These are phyloP conservation scores for Starmerella powellii DNA, from an alignment of 805 yeast species.

Conservation along the genomic window DNA sequence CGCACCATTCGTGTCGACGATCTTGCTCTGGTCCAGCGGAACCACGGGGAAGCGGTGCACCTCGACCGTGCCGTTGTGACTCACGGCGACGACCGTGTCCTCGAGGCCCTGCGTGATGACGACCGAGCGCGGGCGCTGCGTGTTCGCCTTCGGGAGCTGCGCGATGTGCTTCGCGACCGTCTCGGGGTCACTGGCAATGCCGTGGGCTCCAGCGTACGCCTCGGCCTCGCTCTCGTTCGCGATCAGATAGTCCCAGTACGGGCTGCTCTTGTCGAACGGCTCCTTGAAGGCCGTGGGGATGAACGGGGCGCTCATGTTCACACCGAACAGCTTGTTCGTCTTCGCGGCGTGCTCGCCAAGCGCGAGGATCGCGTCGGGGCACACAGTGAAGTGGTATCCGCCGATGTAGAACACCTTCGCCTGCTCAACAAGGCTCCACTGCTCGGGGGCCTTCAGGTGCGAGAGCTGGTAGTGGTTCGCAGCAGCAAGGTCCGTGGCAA, in stretches of 20 bases:
- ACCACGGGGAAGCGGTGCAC: slow-evolving; percentile 56
- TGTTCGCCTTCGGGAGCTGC: slow-evolving; percentile 60
- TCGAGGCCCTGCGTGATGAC: slow-evolving; percentile 92
- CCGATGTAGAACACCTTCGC: slow-evolving; percentile 86
- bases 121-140: slow-evolving; percentile 63
- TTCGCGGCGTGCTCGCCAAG: slow-evolving; percentile 89
- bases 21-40: slow-evolving; percentile 50
- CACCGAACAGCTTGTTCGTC: slow-evolving; percentile 58
- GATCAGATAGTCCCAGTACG: slow-evolving; percentile 81
- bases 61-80: slow-evolving; percentile 34
- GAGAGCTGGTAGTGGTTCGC: slow-evolving; percentile 91
- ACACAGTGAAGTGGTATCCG: slow-evolving; percentile 98
- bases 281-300: slow-evolving; percentile 92
- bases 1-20: slow-evolving; percentile 95
- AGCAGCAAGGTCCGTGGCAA: slow-evolving; percentile 93
- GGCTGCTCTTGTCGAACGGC: slow-evolving; percentile 63
- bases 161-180: slow-evolving; percentile 79
- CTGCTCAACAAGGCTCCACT: slow-evolving; percentile 73
- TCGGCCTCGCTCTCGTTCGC: slow-evolving; percentile 97
- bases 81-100: slow-evolving; percentile 68
- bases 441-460: slow-evolving; percentile 77
- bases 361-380: slow-evolving; percentile 82
- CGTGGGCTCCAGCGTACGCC: slow-evolving; percentile 81
- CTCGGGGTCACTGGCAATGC: slow-evolving; percentile 47
- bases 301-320: slow-evolving; percentile 95